phyloP scores from a whole-genome alignment of 2,329 filamentous ascomycete species.

The Sarocladiaceae sp. region DNA sequence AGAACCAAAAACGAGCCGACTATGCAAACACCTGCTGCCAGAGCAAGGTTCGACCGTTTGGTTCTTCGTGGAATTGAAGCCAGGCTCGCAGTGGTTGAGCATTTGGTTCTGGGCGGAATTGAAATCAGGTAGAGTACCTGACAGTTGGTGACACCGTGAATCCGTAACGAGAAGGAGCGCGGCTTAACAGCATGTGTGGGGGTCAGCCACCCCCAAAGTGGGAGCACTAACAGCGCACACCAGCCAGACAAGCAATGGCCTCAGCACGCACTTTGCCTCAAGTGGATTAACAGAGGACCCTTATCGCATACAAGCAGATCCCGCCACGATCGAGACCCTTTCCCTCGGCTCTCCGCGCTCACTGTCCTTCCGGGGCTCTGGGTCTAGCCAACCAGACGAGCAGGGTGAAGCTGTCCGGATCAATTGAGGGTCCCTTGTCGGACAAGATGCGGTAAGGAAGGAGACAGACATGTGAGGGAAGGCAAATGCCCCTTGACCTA shows the following conservation, averaged over 20 bases:
- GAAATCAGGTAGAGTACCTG: no score
- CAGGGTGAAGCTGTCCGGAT: constrained; percentile 11
- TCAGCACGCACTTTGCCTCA: neutral
- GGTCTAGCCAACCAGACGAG: constrained; percentile 2
- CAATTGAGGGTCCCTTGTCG: constrained; percentile 17
- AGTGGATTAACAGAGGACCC: neutral
- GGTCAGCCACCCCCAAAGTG: neutral
- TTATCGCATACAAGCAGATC: neutral
- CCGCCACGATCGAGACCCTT: constrained; percentile 9
- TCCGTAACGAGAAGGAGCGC: no score
- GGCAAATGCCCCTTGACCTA: neutral
- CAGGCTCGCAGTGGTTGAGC: no score
- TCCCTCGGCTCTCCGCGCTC: neutral
- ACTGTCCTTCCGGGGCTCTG: neutral
- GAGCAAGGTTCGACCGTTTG: no score
- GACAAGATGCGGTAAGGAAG: neutral
- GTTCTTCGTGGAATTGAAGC: no score
- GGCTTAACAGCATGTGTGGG: neutral
- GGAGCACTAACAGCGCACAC: constrained; percentile 1
- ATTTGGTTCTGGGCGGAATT: no score
- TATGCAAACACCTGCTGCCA: no score
- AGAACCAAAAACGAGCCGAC: no score
- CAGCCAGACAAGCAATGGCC: neutral
- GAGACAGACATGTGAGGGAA: neutral
- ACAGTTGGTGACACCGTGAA: no score